Base-by-base conservation (phyloP, 352 stramenopile genomes). In the Pythium graminicola region DNA sequence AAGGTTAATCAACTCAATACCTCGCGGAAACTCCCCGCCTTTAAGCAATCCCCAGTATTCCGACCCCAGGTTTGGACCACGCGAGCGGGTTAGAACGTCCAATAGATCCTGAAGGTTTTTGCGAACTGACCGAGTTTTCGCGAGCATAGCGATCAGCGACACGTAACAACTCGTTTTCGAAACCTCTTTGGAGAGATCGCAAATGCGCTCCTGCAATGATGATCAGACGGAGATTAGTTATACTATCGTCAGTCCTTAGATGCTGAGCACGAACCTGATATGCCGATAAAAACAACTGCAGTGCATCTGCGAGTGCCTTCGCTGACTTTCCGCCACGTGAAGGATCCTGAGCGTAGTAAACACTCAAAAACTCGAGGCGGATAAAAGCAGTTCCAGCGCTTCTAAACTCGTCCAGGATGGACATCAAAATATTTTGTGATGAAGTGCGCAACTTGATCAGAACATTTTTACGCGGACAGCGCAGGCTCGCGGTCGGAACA, bases 341-440 rank as follows among this genome's bases (percentile, higher is more conserved):
- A 14, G 79, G 59, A 51, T 86, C 75, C 60, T 89, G 79, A 14
- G 64, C 65, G 32, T 73, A 89, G 42, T 81, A 89, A 6, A 73
- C 69, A 24, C 67, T 73, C 40, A 89, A 16, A 22, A 77, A 67
- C 31, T 89, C 79, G 40, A 89, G 60, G n/a, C 79, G 66, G 46
- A 89, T 54, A 43, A 85, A 58, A 2, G 60, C 58, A 9, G 75
- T 82, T 6, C 80, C 80, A 20, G 76, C 65, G 58, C 67, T 50
- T 44, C 66, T 61, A 50, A 90, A 84, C 20, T 85, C 69, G 56
- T 86, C 58, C 33, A 89, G 54, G 3, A 81, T 47, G 1, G 67
- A 76, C 16, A 43, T 36, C n/a, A 83, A 69, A 29, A 60, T 68
- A 9, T 50, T 69, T 23, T 77, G 39, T 3, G 72, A 73, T 27